Evolutionary conservation across 108 stramenopile genomes (phyloP).

Genomic region (Skeletonema grethae): DNA sequence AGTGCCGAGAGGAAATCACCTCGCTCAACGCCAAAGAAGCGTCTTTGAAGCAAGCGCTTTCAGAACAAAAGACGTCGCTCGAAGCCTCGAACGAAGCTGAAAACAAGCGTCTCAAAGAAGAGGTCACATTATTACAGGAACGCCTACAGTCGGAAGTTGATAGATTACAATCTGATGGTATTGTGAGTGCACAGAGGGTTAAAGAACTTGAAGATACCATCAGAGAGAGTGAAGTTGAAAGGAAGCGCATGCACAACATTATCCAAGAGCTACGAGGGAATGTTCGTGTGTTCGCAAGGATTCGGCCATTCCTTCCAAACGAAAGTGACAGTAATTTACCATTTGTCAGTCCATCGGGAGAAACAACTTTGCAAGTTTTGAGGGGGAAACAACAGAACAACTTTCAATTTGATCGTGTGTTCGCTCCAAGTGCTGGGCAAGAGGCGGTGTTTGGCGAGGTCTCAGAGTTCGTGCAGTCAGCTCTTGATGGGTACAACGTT

Average conservation of each 20-base stretch:
- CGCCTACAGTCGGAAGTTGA: slow-evolving; percentile 10
- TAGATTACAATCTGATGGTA: slow-evolving; percentile 1
- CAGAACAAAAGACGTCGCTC: slow-evolving; percentile 11
- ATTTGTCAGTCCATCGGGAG: slow-evolving; percentile 55
- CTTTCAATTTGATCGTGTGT: slow-evolving; percentile 95
- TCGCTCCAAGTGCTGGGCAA: slow-evolving; percentile 87
- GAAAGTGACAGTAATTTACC: slow-evolving; percentile 62
- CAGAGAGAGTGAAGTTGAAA: slow-evolving; percentile 8
- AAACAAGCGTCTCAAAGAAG: slow-evolving; percentile 16
- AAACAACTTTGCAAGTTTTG: slow-evolving; percentile 50
- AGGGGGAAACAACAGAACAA: slow-evolving; percentile 23
- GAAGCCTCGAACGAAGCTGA: slow-evolving; percentile 28
- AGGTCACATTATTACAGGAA: slow-evolving; percentile 11
- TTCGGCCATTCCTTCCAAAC: slow-evolving; percentile 89
- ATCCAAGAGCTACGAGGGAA: slow-evolving; percentile 97
- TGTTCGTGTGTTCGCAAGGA: slow-evolving; percentile 94
- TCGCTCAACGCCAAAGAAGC: slow-evolving; percentile 1
- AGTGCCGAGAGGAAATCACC: slow-evolving; percentile 13
- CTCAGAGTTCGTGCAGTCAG: slow-evolving; percentile 95
- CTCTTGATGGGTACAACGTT: slow-evolving; percentile 73
- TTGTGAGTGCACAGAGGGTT: slow-evolving; percentile 4
- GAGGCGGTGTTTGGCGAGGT: slow-evolving; percentile 94
- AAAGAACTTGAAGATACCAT: slow-evolving; percentile 22
- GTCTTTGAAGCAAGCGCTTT: slow-evolving; percentile 20
- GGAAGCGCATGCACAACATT: slow-evolving; percentile 82